Evolutionary conservation across 176 grass and related monocot genomes (phyloP).

Genomic region (Chrysopogon serrulatus): DNA sequence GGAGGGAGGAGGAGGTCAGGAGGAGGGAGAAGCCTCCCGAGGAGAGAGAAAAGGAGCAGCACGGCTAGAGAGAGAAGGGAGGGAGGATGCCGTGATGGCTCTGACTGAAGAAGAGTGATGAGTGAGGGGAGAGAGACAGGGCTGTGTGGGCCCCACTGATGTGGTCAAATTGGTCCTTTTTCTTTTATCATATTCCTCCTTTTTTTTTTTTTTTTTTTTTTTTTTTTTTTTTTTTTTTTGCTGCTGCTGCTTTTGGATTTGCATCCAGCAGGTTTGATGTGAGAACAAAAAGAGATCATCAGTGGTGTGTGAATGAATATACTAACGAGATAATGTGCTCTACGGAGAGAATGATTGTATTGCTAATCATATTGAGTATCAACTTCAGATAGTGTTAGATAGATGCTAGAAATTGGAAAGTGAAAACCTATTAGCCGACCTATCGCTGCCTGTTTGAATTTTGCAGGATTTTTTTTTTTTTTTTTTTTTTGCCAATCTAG

Average conservation of each 20-base stretch:
- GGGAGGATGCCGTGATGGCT: conserved; percentile 23
- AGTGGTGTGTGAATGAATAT: conserved; percentile 2
- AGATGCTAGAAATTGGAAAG: not conserved
- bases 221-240: not conserved
- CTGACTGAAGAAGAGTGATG: conserved; percentile 31
- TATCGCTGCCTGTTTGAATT: not conserved
- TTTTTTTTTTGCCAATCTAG: not conserved
- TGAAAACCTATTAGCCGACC: not conserved
- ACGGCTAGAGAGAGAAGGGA: not conserved
- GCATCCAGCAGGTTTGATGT: not conserved
- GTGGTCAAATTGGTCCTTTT: conserved; percentile 42
- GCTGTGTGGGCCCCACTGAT: conserved; percentile 11
- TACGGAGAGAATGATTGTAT: conserved; percentile 10
- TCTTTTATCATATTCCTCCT: not conserved
- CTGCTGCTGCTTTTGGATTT: conserved; percentile 10
- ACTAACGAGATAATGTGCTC: conserved; percentile 12
- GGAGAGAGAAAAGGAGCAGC: conserved; percentile 5
- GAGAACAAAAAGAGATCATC: conserved; percentile 35
- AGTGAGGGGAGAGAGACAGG: conserved; percentile 1
- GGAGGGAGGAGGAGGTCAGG: too few relatives aligned
- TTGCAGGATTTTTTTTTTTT: not conserved
- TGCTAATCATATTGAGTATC: conserved; percentile 1
- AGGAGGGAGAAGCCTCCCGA: conserved; percentile 17
- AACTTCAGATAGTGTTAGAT: not conserved
- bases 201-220: not conserved